Base-by-base conservation (phyloP, 2,329 filamentous ascomycete species). In the Conoideocrella luteorostrata region DNA sequence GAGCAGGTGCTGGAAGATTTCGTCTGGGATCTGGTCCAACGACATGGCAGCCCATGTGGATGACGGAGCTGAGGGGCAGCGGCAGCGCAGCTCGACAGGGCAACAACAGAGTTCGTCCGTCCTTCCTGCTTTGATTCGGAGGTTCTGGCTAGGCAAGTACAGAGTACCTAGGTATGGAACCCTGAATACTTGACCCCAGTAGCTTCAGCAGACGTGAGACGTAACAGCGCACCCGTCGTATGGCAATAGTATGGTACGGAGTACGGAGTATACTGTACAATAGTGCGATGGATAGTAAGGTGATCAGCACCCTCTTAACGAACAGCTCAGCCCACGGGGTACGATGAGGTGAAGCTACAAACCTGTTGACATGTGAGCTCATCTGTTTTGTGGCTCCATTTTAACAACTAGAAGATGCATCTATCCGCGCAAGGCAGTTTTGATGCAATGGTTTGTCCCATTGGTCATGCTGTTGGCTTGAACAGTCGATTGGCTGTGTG, bases 1-100 rank as follows among this genome's bases (percentile, higher is more conserved):
- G 52, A 96, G 74, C 52, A 97, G 85, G 42, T 82, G 76, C 59
- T 88, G 80, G 55, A 97, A 74, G 50, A 97, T 78, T 69, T 98
- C 93, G 63, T 91, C 86, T 32, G 90, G 90, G 28, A 93, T 70
- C 43, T 59, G 53, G 30, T 67, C 60, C 44, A 78, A 55, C 29
- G 64, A 63, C 59, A 65, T 63, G 50, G 43, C 55, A 50, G 48
- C 40, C 47, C 47, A 48, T 49, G 45, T 44, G 47, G 28, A 47
- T 47, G 35, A 41, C 21, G 29, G 18, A 42, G 40, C 30, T 33
- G n/a, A 11, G 23, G 34, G 32, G 41, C 32, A 20, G 30, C 30
- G 21, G 39, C 34, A 29, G 22, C 7, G 32, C n/a, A 33, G 13
- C 20, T 10, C 5, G 24, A 40, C 22, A 34, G 37, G 37, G 30